Conservation (phyloP, 73 alveolate genomes). For the Paraurostyla sp. region DNA sequence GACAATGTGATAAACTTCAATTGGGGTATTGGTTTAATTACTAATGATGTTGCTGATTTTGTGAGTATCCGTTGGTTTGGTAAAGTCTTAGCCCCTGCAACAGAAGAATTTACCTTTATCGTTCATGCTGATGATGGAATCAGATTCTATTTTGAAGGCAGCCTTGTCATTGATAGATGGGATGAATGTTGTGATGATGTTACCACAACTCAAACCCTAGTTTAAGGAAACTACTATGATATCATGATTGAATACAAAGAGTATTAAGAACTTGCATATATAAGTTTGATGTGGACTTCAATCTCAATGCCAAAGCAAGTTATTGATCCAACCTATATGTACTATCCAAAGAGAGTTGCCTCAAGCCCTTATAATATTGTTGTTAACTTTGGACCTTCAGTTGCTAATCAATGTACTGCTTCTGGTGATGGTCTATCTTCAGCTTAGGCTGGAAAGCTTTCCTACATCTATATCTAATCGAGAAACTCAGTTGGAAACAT, state of each 20-base stretch:
- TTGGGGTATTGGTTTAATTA: conserved; percentile 89
- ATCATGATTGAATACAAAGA: conserved; percentile 81
- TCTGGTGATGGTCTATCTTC: conserved; percentile 70
- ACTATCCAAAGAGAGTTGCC: conserved; percentile 77
- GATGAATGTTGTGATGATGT: conserved; percentile 80
- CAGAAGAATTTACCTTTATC: conserved; percentile 86
- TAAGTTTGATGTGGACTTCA: conserved; percentile 80
- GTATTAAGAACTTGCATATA: conserved; percentile 76
- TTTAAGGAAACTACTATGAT: conserved; percentile 73
- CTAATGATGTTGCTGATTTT: conserved; percentile 87
- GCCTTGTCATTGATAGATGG: conserved; percentile 83
- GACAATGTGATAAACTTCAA: conserved; percentile 86
- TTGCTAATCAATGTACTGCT: conserved; percentile 61
- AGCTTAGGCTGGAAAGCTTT: conserved; percentile 71
- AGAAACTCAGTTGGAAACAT: conserved; percentile 65
- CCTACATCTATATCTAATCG: conserved; percentile 53
- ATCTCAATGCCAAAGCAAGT: conserved; percentile 76
- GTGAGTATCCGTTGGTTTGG: conserved; percentile 89
- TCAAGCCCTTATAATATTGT: conserved; percentile 72
- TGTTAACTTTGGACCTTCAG: conserved; percentile 71
- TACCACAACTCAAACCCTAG: conserved; percentile 60
- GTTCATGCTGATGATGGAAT: conserved; percentile 93
- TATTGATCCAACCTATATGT: conserved; percentile 69
- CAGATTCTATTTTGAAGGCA: conserved; percentile 84
- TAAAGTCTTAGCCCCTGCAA: conserved; percentile 78